Evolutionary conservation across 306 rosid species (phyloP).

Genomic region (Trifolium dubium): DNA sequence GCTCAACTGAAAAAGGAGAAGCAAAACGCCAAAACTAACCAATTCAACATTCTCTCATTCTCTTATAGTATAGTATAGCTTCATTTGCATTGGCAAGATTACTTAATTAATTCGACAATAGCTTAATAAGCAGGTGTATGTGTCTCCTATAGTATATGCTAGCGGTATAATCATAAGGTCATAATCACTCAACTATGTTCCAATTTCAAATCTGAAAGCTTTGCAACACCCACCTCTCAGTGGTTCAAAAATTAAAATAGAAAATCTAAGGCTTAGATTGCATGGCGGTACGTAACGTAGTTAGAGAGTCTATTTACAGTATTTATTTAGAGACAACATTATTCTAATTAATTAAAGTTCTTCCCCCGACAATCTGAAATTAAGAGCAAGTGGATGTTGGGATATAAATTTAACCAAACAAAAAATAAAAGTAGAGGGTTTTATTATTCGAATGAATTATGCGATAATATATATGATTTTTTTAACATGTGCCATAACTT

Average conservation of each 20-base stretch:
- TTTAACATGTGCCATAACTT: no score
- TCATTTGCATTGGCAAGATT: background rate
- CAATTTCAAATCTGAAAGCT: slow-evolving; percentile 24
- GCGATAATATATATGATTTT: no score
- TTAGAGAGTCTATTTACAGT: slow-evolving; percentile 5
- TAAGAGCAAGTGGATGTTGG: slow-evolving; percentile 27
- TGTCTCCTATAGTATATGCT: slow-evolving; percentile 23
- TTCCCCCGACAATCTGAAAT: slow-evolving; percentile 18
- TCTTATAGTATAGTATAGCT: background rate
- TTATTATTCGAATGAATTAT: no score
- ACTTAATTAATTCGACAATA: slow-evolving; percentile 13
- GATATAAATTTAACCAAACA: background rate
- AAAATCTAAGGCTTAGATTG: slow-evolving; percentile 53
- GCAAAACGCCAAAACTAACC: background rate
- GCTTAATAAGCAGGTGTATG: slow-evolving; percentile 18
- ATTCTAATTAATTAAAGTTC: slow-evolving; percentile 31
- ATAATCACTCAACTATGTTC: slow-evolving; percentile 37
- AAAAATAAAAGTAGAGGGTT: no score
- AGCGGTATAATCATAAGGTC: slow-evolving; percentile 32
- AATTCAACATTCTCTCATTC: slow-evolving; percentile 6
- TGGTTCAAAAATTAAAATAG: slow-evolving; percentile 36
- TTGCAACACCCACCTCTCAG: slow-evolving; percentile 32
- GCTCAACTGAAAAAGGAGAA: background rate
- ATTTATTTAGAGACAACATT: background rate
- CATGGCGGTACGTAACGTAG: slow-evolving; percentile 28